Evolutionary conservation across 1,284 basidiomycete species (phyloP).

Genomic region (Singerocomus inundabilis): DNA sequence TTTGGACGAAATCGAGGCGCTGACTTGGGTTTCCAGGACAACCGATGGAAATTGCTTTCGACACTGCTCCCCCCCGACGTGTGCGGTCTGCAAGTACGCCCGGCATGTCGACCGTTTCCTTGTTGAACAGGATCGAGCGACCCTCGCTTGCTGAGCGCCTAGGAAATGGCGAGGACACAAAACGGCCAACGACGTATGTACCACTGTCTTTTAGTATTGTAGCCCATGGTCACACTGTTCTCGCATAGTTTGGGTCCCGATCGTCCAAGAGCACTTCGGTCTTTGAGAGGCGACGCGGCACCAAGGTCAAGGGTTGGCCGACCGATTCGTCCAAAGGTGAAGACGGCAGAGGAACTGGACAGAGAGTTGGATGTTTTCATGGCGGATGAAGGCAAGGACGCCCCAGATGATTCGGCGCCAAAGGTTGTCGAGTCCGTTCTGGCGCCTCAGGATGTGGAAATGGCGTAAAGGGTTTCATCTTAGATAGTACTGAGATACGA

Average conservation of each 20-base stretch:
- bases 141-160: conserved; percentile 34
- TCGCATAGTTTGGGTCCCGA: conserved; percentile 21
- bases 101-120: conserved; percentile 28
- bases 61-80: conserved; percentile 45
- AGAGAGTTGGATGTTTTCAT: conserved; percentile 91
- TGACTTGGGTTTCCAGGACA: conserved; percentile 53
- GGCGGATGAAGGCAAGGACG: conserved; percentile 53
- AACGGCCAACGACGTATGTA: conserved; percentile 15
- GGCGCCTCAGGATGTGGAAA: conserved; percentile 49
- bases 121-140: conserved; percentile 36
- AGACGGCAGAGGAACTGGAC: conserved; percentile 85
- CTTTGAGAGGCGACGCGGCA: conserved; percentile 6
- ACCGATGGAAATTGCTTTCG: conserved; percentile 75
- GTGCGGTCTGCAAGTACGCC: conserved; percentile 31
- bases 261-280: conserved; percentile 21
- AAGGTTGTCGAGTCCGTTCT: conserved; percentile 21
- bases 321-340: conserved; percentile 40
- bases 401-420: conserved; percentile 19
- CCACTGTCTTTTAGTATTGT: neutral
- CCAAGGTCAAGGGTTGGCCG: conserved; percentile 21
- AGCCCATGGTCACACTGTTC: conserved; percentile 4
- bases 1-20: neutral
- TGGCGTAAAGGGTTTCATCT: conserved; percentile 36
- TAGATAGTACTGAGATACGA: conserved; percentile 1
- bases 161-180: conserved; percentile 13